Evolutionary conservation across 768 basidiomycete genomes (phyloP).

Genomic region (Tricholoma terreum): DNA sequence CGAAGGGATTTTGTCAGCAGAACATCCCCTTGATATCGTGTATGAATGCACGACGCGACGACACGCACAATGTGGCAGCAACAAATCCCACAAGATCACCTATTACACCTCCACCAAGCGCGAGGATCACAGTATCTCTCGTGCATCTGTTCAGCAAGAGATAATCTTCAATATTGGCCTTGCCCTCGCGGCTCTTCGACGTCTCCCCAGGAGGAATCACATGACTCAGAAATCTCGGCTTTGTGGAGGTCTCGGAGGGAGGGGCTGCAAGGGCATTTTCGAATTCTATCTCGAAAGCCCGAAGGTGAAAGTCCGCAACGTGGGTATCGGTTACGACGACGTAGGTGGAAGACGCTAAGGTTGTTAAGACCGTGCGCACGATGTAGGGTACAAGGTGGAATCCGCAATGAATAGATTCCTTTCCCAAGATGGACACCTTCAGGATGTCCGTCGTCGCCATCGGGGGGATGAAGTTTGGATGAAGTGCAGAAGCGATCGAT

Average conservation of each 20-base stretch:
- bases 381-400: slow-evolving; percentile 92
- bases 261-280: slow-evolving; percentile 32
- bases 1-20: slow-evolving; percentile 4
- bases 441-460: slow-evolving; percentile 56
- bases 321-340: slow-evolving; percentile 91
- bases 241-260: slow-evolving; percentile 19
- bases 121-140: slow-evolving; percentile 88
- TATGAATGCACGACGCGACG: background rate
- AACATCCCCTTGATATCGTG: background rate
- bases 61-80: slow-evolving; percentile 89
- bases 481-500: background rate
- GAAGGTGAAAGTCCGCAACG: slow-evolving; percentile 78
- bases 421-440: slow-evolving; percentile 82
- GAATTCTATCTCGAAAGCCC: slow-evolving; percentile 67
- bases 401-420: slow-evolving; percentile 88
- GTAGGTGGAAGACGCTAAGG: slow-evolving; percentile 80
- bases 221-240: slow-evolving; percentile 71
- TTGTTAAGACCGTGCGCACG: slow-evolving; percentile 62
- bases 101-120: slow-evolving; percentile 95
- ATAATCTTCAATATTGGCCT: slow-evolving; percentile 93
- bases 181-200: slow-evolving; percentile 86
- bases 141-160: slow-evolving; percentile 86
- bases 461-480: background rate
- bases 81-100: slow-evolving; percentile 97
- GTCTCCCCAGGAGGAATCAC: slow-evolving; percentile 90